Evolutionary conservation across 1,139 yeast genomes (phyloP).

Genomic region (Yamadazyma oceani): DNA sequence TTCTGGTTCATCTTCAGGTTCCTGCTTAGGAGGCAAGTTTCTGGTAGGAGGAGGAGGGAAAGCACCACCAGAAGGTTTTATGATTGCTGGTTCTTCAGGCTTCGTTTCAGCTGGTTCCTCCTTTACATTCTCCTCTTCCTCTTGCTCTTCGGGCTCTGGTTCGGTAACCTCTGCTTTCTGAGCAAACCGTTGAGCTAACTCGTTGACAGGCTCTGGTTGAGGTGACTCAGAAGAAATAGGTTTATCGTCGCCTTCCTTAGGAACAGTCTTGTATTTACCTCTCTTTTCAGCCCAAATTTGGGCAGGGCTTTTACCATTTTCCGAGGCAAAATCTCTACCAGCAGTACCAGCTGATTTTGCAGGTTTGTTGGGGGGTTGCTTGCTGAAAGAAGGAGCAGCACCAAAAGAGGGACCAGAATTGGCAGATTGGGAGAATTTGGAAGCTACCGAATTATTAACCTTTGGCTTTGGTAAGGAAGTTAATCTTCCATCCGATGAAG

Average conservation of each 20-base stretch:
- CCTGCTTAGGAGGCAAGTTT: constrained; percentile 24
- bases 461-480: constrained; percentile 69
- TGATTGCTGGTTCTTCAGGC: constrained; percentile 6
- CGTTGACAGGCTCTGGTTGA: constrained; percentile 12
- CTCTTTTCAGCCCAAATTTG: constrained; percentile 94
- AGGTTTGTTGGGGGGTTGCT: constrained; percentile 26
- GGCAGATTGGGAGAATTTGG: constrained; percentile 46
- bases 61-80: constrained; percentile 14
- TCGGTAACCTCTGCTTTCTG: constrained; percentile 17
- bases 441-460: constrained; percentile 49
- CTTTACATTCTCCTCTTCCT: constrained; percentile 14
- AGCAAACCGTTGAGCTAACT: constrained; percentile 21
- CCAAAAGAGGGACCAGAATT: constrained; percentile 47
- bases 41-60: constrained; percentile 20
- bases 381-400: constrained; percentile 48
- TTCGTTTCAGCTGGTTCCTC: constrained; percentile 22
- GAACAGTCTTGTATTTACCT: constrained; percentile 56
- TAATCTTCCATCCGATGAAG: constrained; percentile 47
- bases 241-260: constrained; percentile 21
- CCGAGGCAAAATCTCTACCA: constrained; percentile 67
- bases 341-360: constrained; percentile 63
- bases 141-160: constrained; percentile 16
- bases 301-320: constrained; percentile 88
- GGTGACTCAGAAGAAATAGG: constrained; percentile 11
- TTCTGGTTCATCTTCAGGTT: constrained; percentile 20